Percentiles rank a stretch among this genome's conserved stretches.
Conservation (phyloP, 2,329 filamentous ascomycete genomes). For the Sporothrix euskadiensis region DNA sequence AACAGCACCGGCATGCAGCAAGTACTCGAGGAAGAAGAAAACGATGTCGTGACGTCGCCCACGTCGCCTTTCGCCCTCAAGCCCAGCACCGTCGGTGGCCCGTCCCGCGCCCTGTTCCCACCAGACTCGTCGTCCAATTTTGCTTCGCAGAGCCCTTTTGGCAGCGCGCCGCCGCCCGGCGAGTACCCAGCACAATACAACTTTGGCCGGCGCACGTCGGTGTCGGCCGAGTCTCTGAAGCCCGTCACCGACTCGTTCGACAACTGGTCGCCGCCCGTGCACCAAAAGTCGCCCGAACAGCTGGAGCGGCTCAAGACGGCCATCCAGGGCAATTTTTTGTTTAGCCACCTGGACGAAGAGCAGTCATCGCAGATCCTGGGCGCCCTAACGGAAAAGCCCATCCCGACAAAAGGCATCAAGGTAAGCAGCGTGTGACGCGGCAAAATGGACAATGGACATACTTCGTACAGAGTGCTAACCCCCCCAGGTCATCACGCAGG, state of each 20-base stretch:
- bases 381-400: slow-evolving; percentile 90
- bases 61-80: slow-evolving; percentile 51
- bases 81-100: slow-evolving; percentile 7
- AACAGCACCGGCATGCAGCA: slow-evolving; percentile 46
- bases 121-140: slow-evolving; percentile 19
- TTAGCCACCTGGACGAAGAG: slow-evolving; percentile 92
- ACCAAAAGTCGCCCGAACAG: slow-evolving; percentile 82
- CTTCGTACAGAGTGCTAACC: background rate
- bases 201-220: slow-evolving; percentile 87
- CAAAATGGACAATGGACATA: background rate
- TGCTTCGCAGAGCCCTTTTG: slow-evolving; percentile 50
- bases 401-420: slow-evolving; percentile 84
- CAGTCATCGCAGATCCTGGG: slow-evolving; percentile 84
- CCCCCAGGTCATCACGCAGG: slow-evolving; percentile 83
- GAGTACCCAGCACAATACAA: slow-evolving; percentile 92
- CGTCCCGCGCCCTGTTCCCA: slow-evolving; percentile 20
- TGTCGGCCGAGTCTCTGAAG: slow-evolving; percentile 94
- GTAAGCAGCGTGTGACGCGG: slow-evolving; percentile 41
- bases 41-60: slow-evolving; percentile 67
- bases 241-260: slow-evolving; percentile 79
- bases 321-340: slow-evolving; percentile 88
- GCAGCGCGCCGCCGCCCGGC: slow-evolving; percentile 57
- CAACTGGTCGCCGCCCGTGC: slow-evolving; percentile 85
- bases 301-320: slow-evolving; percentile 74
- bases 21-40: slow-evolving; percentile 82